Evolutionary conservation across 768 basidiomycete genomes (phyloP).

Genomic region (Mycena crocata): DNA sequence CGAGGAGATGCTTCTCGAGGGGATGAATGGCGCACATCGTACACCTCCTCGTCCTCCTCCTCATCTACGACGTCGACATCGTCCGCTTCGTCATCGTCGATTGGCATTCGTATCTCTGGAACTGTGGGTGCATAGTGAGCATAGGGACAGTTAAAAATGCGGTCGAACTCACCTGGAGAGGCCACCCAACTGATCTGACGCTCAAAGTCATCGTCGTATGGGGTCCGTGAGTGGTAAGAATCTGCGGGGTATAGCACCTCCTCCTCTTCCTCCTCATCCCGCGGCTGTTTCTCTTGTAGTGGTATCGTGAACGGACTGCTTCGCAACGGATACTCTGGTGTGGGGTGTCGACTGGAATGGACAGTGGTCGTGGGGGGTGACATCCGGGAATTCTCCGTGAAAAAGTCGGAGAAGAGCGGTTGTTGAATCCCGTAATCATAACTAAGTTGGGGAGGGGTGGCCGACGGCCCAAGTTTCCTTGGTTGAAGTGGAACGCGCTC

Average conservation of each 20-base stretch:
- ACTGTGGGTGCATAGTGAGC: constrained; percentile 48
- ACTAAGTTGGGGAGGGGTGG: constrained; percentile 59
- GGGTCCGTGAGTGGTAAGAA: constrained; percentile 59
- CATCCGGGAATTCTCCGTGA: constrained; percentile 9
- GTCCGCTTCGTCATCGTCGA: constrained; percentile 65
- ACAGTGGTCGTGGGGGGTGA: constrained; percentile 12
- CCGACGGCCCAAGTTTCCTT: constrained; percentile 54
- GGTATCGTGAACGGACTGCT: constrained; percentile 81
- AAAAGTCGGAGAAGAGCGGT: constrained; percentile 19
- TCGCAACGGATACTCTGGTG: constrained; percentile 70
- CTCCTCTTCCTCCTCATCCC: constrained; percentile 77
- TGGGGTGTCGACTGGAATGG: constrained; percentile 46
- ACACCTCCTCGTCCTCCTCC: constrained; percentile 50
- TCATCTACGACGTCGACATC: constrained; percentile 65
- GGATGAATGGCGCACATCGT: constrained; percentile 65
- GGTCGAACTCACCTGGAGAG: constrained; percentile 66
- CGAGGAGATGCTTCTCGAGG: constrained; percentile 64
- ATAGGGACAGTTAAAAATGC: constrained; percentile 19
- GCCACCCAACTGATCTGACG: constrained; percentile 84
- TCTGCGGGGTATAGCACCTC: constrained; percentile 74
- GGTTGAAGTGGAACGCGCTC: constrained; percentile 57
- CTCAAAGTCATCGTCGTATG: constrained; percentile 61
- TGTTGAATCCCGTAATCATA: constrained; percentile 22
- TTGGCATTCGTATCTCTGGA: constrained; percentile 72
- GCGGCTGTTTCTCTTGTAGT: constrained; percentile 67